Base-by-base conservation (phyloP, 148 eudicot species). In the Polygonum aviculare region DNA sequence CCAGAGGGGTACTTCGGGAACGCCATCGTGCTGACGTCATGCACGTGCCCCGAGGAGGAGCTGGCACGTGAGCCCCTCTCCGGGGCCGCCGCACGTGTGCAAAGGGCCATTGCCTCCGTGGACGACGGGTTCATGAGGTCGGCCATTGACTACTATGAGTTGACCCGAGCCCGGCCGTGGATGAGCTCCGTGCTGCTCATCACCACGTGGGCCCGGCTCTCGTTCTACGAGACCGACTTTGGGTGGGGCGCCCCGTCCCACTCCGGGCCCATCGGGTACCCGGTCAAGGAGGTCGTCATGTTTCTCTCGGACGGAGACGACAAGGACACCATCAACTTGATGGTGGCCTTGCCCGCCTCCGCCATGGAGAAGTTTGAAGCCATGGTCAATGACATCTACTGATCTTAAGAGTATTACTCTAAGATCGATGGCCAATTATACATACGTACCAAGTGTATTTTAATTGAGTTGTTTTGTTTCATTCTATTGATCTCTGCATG, bases 191-290 rank as follows among this genome's bases (percentile, higher is more conserved):
- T 84, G 2, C 87, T 87, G 26, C 31, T 85, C 71, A 85, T 87
- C 2, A 85, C 86, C 0, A 83, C 86, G 14, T 87, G 90, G 88
- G 81, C 88, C 35, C 83, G 86, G 26, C 70, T 87, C 73, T 80
- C 82, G 7, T 85, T 87, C 10, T 83, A 85, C 38, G 80, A 81
- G 3, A 84, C 88, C 4, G 90, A 87, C 74, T 87, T 87, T 38
- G 90, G 90, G 36, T 87, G 90, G 90, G 90, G 90, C 2, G 85
- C 79, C 12, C 90, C 90, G 5, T 40, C 76, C 6, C 5, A 84
- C 9, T 79, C 86, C 5, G 88, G 88, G 0, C 90, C 88, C 15
- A 86, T 81, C 40, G 55, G 54, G 11, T 76, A 57, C 33, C 78
- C 78, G 44, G 78, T 45, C 21, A 62, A 76, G 33, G 78, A 76